A percentile compares a stretch with the other conserved stretches of the same genome.
These are phyloP conservation scores for Candida ulmi DNA, from an alignment of 805 yeast species.

Conservation along the genomic window DNA sequence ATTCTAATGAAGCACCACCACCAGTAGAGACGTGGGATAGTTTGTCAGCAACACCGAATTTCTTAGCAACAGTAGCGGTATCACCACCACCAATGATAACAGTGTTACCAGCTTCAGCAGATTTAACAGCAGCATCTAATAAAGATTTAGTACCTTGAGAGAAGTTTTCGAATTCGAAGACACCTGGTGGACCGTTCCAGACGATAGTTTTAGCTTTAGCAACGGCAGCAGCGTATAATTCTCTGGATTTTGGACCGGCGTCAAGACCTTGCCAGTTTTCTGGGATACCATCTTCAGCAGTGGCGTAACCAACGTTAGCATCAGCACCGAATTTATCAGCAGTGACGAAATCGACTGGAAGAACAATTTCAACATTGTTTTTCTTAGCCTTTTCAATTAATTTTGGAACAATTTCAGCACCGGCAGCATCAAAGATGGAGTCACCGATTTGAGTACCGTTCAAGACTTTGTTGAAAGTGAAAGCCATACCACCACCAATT, in stretches of 20 bases:
- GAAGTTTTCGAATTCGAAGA: conserved; percentile 92
- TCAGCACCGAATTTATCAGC: conserved; percentile 93
- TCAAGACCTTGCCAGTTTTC: conserved; percentile 95
- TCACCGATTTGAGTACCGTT: conserved; percentile 84
- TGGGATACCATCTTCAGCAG: conserved; percentile 89
- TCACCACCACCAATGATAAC: conserved; percentile 98
- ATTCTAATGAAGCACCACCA: conserved; percentile 99
- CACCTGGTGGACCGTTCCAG: conserved; percentile 99
- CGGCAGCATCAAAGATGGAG: conserved; percentile 89
- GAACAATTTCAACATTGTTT: conserved; percentile 87
- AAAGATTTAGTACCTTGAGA: conserved; percentile 88
- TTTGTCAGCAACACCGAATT: conserved; percentile 94
- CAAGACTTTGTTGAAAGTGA: conserved; percentile 94
- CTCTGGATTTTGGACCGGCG: conserved; percentile 84
- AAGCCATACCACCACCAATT: conserved; percentile 99
- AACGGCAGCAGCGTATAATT: conserved; percentile 76
- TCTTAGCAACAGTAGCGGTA: conserved; percentile 98
- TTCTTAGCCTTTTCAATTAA: conserved; percentile 94
- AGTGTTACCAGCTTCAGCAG: conserved; percentile 84
- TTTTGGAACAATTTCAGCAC: conserved; percentile 91
- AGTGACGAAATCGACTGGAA: conserved; percentile 94
- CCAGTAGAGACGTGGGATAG: conserved; percentile 98
- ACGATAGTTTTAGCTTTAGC: conserved; percentile 95
- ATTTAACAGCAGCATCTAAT: conserved; percentile 82
- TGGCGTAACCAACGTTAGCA: conserved; percentile 79